Evolutionary conservation across 345 rosid species (phyloP).

Genomic region (Conringia planisiliqua): DNA sequence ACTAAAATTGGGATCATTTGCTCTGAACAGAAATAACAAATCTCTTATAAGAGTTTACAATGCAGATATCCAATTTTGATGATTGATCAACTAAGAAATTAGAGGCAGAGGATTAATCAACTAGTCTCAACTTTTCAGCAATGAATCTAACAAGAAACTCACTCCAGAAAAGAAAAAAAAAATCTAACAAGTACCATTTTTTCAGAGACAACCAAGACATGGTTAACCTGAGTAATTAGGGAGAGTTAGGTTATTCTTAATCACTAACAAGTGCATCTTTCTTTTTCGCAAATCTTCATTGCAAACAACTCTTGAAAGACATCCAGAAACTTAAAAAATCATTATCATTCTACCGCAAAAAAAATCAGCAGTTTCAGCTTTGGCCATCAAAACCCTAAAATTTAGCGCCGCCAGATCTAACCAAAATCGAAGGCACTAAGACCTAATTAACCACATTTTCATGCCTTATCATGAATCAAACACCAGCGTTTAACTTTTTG

Average conservation of each 20-base stretch:
- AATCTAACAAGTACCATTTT: constrained; percentile 12
- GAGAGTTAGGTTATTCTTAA: background rate
- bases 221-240: background rate
- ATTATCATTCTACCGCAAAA: background rate
- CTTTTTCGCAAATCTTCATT: background rate
- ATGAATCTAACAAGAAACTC: background rate
- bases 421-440: constrained; percentile 1
- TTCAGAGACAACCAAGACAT: background rate
- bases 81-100: background rate
- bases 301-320: background rate
- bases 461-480: background rate
- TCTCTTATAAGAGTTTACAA: background rate
- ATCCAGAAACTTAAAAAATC: background rate
- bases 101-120: background rate
- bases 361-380: background rate
- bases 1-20: background rate
- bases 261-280: background rate
- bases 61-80: background rate
- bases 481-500: background rate
- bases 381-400: constrained; percentile 14
- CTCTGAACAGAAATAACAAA: background rate
- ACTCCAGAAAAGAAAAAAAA: background rate
- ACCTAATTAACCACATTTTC: constrained; percentile 10
- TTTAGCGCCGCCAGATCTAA: constrained; percentile 21
- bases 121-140: background rate